Conservation (phyloP, 2,329 filamentous ascomycete species). For the Alternaria brassicicola region DNA sequence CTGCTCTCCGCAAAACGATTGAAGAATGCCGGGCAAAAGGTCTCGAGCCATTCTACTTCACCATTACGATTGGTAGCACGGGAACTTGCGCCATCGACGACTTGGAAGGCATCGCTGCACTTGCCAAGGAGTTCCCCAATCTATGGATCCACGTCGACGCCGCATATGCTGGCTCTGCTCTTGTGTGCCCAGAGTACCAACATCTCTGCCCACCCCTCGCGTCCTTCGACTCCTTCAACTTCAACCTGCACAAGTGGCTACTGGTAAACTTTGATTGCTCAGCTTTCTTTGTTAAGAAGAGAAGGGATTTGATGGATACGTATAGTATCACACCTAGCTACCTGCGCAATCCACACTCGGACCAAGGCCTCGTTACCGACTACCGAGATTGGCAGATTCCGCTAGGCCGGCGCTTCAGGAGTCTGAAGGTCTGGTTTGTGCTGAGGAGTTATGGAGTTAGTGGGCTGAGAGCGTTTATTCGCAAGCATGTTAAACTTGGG, state of each 20-base stretch:
- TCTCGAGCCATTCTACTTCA: conserved; percentile 85
- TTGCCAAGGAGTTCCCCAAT: conserved; percentile 60
- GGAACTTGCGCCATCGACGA: conserved; percentile 88
- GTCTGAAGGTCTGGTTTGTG: conserved; percentile 95
- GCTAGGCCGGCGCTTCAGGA: conserved; percentile 84
- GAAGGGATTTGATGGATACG: conserved; percentile 77
- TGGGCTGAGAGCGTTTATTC: conserved; percentile 76
- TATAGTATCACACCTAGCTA: conserved; percentile 81
- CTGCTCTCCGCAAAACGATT: conserved; percentile 66
- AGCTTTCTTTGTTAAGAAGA: conserved; percentile 77
- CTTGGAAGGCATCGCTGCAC: conserved; percentile 69
- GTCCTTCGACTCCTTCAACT: conserved; percentile 84
- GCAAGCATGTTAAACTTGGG: conserved; percentile 71
- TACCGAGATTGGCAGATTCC: conserved; percentile 98
- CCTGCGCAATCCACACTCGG: conserved; percentile 79
- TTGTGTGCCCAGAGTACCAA: conserved; percentile 82
- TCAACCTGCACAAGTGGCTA: conserved; percentile 98
- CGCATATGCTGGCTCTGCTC: conserved; percentile 85
- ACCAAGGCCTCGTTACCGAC: conserved; percentile 85
- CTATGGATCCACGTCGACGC: conserved; percentile 95
- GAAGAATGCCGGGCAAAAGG: conserved; percentile 70
- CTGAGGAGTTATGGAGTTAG: conserved; percentile 79
- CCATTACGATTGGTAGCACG: conserved; percentile 83
- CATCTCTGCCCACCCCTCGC: conserved; percentile 66
- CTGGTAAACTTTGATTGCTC: conserved; percentile 88